Base-by-base conservation (phyloP, 192 early-diverging fungal species). In the Dimargaris cristalligena region DNA sequence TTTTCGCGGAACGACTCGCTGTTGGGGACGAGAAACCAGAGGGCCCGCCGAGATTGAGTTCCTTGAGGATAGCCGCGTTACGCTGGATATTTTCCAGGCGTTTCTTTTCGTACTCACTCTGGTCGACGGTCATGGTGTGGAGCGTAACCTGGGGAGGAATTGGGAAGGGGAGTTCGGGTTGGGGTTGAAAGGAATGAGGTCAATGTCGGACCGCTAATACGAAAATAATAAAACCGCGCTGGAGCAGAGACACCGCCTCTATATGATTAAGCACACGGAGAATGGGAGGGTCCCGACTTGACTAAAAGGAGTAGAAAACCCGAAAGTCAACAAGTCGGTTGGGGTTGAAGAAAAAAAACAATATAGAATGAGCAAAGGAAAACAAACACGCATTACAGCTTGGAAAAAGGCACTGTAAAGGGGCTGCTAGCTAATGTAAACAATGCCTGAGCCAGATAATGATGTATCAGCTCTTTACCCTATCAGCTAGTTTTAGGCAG, bases 11-110 rank as follows among this genome's bases (percentile, higher is more conserved):
- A n/a, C n/a, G n/a, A n/a, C n/a, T n/a, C n/a, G n/a, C n/a, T n/a
- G n/a, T n/a, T n/a, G n/a, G n/a, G n/a, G n/a, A n/a, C n/a, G n/a
- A n/a, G n/a, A n/a, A n/a, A n/a, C n/a, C n/a, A n/a, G n/a, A 14
- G 48, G 46, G 47, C 4, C 64, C 59, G 0, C 66, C 63, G 1
- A 74, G 33, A 11, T 60, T n/a, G 23, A 74, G 60, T 38, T 61
- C 41, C 13, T 38, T 23, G 62, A 74, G 69, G 31, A 65, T 58
- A 41, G 68, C 70, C 38, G 65, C 41, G 57, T 74, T 74, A 22
- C 58, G 52, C 33, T 66, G 38, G 45, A 74, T 74, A 51, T 74
- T 74, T 44, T 74, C 72, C 1, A 65, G 49, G 16, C 72, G 63
- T 51, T 65, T 52, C 14, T 49, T 45, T 58, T 74, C 72, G 30